Evolutionary conservation across 2,329 filamentous ascomycete species (phyloP), one percentile per base, ranked within the genome.

Genomic region (Cladosporium sp.): DNA sequence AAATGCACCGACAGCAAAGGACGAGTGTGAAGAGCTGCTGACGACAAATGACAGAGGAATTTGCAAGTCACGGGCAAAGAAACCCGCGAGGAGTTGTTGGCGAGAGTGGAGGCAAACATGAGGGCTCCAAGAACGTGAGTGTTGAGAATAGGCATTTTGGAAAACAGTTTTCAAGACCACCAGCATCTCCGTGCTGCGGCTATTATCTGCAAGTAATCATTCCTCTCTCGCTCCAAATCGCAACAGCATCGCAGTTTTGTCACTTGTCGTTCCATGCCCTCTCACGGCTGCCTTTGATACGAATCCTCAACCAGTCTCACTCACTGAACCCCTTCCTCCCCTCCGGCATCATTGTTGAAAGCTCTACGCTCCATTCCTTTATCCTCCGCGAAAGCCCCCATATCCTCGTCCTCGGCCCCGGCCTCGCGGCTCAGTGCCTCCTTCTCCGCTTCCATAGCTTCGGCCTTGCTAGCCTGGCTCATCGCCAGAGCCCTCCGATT

Each of bases 51-150:
- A 32, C 58, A 89, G 85, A 78, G 86, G 56, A 81, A 81, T 45
- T 72, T 88, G 10, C 72, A 84, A 60, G 83, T 84, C 5, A 77
- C 76, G 53, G 70, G 75, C 1, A 75, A 76, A 7, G 80, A 83
- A 52, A 82, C 80, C 6, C 78, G 77, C 28, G 81, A 82, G 49
- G 79, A 88, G 61, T 72, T 89, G 4, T 61, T 89, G 11, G 84
- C 86, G 61, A 76, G 85, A 56, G 80, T 89, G 45, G 84, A 81
- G 67, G 83, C 83, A 14, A 88, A 88, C 63, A 73, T 88, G 74
- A 73, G 79, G 43, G 69, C 75, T 40, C 68, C 74, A 32, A 58
- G 62, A 43, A 54, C 56, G 14, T 63, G 52, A 65, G 22, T 28
- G 22, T 28, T 28, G 22, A 28, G 22, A 28, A 7, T 5, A 28